Conservation (phyloP, 2,329 filamentous ascomycete species). For the Davidsoniella virescens region DNA sequence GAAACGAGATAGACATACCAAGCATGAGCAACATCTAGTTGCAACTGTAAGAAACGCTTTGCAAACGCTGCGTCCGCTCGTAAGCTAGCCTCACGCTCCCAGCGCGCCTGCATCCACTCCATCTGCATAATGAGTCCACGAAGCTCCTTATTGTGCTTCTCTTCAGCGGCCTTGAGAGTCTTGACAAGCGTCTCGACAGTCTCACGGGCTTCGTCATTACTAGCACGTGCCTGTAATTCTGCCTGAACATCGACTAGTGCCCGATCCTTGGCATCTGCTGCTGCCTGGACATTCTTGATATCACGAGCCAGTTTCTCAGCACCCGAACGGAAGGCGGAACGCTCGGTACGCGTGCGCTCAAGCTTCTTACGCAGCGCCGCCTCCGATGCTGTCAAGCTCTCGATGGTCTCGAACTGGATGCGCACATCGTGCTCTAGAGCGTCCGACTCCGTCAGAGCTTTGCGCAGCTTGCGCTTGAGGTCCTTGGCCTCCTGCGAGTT, state of each 20-base stretch:
- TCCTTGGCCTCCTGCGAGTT: conserved; percentile 38
- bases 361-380: conserved; percentile 48
- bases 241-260: conserved; percentile 1
- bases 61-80: conserved; percentile 68
- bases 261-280: conserved; percentile 16
- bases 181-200: conserved; percentile 20
- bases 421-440: conserved; percentile 56
- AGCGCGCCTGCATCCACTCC: conserved; percentile 71
- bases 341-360: conserved; percentile 51
- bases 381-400: conserved; percentile 38
- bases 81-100: conserved; percentile 65
- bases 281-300: conserved; percentile 28
- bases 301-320: conserved; percentile 39
- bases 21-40: conserved; percentile 69
- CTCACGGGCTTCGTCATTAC: conserved; percentile 14
- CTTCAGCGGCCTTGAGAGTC: conserved; percentile 31
- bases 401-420: conserved; percentile 51
- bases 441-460: conserved; percentile 47
- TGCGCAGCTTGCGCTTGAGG: conserved; percentile 42
- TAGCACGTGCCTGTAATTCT: conserved; percentile 18
- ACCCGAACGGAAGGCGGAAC: conserved; percentile 36
- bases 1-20: conserved; percentile 49
- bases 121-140: conserved; percentile 78
- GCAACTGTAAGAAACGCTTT: conserved; percentile 67
- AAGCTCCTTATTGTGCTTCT: conserved; percentile 57